Evolutionary conservation across 495 filamentous ascomycete genomes (phyloP), one percentile per base, ranked within the genome.

Genomic region (Recurvomyces mirabilis): DNA sequence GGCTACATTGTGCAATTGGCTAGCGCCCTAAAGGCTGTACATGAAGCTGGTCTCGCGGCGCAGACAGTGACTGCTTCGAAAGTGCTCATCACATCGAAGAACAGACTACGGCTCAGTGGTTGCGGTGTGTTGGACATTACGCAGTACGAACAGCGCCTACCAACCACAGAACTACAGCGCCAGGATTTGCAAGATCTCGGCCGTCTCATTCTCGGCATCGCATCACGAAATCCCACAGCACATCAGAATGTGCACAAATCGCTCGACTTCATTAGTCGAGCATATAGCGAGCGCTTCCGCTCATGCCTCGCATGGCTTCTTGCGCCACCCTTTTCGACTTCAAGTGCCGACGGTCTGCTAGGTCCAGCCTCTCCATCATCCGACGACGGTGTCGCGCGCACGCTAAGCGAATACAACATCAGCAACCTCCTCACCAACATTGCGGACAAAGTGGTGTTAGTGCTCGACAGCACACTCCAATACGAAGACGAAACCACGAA

Each of bases 171-270:
- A 22, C 70, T 88, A 2, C 91, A 98, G 54, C 76, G 81, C 38
- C 82, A 88, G 47, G 91, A 98, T 59, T 72, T 98, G n/a, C 65
- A 78, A 46, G 79, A 82, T 40, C 82, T 96, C 34, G 93, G 93
- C 26, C 78, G 78, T 34, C 67, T 95, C 24, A 79, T 96, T 21
- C 68, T 96, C 14, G 73, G 75, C 38, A 65, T 98, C 43, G 86
- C 82, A 10, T 78, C 75, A 22, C 77, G 79, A 47, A 78, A 74
- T 38, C 69, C 70, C 1, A 62, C 58, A 46, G 57, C 77, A 52
- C 60, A 70, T 64, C 64, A 77, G 46, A 71, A 78, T 63, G 60
- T 66, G 56, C 60, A 69, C 43, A 71, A 75, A 58, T 68, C 77
- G 1, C 70, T 89, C 54, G 86, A 94, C 14, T 72, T 81, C 42